Evolutionary conservation across 108 stramenopile genomes (phyloP).

Genomic region (Pseudonitzschia delicatissima): DNA sequence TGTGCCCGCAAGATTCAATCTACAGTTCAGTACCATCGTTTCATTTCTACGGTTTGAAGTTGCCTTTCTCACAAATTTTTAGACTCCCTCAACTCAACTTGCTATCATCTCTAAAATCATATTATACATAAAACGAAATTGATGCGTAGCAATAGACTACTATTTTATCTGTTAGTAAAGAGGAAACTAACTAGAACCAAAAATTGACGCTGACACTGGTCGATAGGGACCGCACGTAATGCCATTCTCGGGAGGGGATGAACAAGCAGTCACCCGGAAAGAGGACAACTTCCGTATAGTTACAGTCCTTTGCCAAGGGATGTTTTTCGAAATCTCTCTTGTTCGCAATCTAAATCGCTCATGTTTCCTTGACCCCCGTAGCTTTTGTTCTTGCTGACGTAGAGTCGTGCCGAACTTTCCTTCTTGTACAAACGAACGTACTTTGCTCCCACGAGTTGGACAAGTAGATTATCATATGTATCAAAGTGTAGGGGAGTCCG

Average conservation of each 20-base stretch:
- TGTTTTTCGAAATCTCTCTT: slow-evolving; percentile 44
- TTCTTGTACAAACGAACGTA: slow-evolving; percentile 69
- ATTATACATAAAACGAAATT: too few relatives aligned
- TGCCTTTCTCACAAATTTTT: not conserved
- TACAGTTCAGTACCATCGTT: too few relatives aligned
- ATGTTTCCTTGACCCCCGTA: slow-evolving; percentile 61
- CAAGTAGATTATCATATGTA: slow-evolving; percentile 72
- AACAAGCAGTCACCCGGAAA: slow-evolving; percentile 65
- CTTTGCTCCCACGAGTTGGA: slow-evolving; percentile 77
- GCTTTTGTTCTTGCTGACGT: slow-evolving; percentile 34
- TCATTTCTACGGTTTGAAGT: not conserved
- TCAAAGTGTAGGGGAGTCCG: slow-evolving; percentile 75
- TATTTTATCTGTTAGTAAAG: not conserved
- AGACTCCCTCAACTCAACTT: not conserved
- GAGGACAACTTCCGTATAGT: slow-evolving; percentile 43
- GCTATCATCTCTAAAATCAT: too few relatives aligned
- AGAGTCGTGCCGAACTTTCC: slow-evolving; percentile 37
- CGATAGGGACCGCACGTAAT: slow-evolving; percentile 55
- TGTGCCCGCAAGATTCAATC: too few relatives aligned
- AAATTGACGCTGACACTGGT: slow-evolving; percentile 58
- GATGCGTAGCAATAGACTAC: too few relatives aligned
- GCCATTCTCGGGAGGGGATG: slow-evolving; percentile 63
- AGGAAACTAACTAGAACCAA: slow-evolving; percentile 61
- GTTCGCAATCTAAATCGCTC: slow-evolving; percentile 62
- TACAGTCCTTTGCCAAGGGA: slow-evolving; percentile 34